Evolutionary conservation across 2,329 filamentous ascomycete genomes (phyloP).

Genomic region (Colletotrichum sp.): DNA sequence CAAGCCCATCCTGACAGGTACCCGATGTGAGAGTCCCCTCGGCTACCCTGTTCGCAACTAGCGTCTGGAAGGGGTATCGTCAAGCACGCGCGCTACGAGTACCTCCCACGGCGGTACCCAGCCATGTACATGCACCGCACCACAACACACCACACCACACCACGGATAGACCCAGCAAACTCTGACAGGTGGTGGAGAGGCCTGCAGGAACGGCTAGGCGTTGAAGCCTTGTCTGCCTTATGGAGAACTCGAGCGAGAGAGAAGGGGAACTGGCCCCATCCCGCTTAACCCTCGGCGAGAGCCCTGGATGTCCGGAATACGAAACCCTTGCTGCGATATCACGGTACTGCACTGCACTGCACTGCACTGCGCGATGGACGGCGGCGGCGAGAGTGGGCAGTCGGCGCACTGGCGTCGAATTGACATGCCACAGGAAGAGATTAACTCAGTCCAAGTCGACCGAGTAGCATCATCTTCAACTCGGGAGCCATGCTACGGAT

Average conservation of each 20-base stretch:
- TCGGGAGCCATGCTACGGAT: neutral
- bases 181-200: constrained; percentile 2
- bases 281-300: neutral
- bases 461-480: neutral
- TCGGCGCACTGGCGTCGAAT: neutral
- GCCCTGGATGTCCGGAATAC: neutral
- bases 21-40: neutral
- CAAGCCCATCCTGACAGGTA: constrained; percentile 5
- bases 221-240: neutral
- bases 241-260: neutral
- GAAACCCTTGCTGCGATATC: neutral
- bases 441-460: neutral
- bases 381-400: neutral
- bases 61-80: neutral
- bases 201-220: neutral
- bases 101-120: neutral
- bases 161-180: neutral
- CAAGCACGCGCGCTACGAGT: neutral
- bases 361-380: neutral
- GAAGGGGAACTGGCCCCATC: neutral
- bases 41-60: constrained; percentile 3
- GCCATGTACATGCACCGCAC: neutral
- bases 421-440: neutral
- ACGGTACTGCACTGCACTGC: neutral
- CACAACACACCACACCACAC: neutral